These are phyloP conservation scores for Aegilops sharonensis DNA, from an alignment of 176 grass and related monocot species.

Conservation along the genomic window DNA sequence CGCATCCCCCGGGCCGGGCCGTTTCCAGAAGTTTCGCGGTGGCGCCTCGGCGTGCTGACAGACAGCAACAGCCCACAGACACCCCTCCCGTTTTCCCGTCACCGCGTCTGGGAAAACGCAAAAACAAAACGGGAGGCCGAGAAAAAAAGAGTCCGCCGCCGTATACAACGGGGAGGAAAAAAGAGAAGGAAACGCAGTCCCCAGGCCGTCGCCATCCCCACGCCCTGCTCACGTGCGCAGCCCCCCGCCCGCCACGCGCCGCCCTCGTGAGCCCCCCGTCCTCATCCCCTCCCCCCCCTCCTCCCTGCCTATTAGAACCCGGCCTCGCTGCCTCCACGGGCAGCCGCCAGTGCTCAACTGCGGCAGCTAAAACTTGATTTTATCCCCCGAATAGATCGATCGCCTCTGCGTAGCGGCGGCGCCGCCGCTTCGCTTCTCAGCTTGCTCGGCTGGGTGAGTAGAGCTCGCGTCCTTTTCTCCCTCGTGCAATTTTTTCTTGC, in stretches of 20 bases:
- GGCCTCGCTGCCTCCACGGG: not conserved
- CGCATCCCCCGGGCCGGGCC: not conserved
- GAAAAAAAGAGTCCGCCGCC: not conserved
- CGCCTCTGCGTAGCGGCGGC: not conserved
- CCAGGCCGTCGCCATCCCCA: not conserved
- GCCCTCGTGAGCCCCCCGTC: not conserved
- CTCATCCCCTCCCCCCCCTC: not conserved
- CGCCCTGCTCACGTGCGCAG: slow-evolving; percentile 5
- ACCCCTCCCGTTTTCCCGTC: slow-evolving; percentile 44
- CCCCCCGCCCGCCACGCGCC: slow-evolving; percentile 3
- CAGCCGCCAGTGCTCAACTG: slow-evolving; percentile 51
- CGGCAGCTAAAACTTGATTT: not conserved
- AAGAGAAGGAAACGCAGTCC: not conserved
- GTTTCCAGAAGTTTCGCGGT: slow-evolving; percentile 27
- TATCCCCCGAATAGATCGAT: not conserved
- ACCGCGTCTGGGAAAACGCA: slow-evolving; percentile 24
- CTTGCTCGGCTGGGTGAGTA: slow-evolving; percentile 21
- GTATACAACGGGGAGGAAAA: not conserved
- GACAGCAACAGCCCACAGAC: not conserved
- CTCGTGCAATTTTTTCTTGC: not conserved
- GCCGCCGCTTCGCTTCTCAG: slow-evolving; percentile 11
- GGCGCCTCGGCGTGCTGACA: not conserved
- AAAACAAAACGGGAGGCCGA: not conserved
- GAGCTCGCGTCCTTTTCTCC: not conserved
- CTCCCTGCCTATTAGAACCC: slow-evolving; percentile 13